Base-by-base conservation (phyloP, 2,329 filamentous ascomycete genomes). In the Aspergillus hortae region DNA sequence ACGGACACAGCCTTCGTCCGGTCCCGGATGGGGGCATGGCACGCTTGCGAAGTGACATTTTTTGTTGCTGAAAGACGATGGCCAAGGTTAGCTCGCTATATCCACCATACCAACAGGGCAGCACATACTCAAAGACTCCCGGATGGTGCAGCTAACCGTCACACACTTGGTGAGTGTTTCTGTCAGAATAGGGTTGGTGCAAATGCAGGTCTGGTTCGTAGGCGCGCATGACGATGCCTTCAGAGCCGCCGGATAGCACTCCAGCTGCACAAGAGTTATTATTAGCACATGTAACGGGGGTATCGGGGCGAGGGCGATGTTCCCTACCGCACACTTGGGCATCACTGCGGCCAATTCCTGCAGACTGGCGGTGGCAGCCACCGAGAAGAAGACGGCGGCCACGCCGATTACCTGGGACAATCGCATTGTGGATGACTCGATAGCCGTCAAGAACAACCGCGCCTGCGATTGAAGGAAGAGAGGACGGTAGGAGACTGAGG, bases 141-240 rank as follows among this genome's bases (percentile, higher is more conserved):
- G 67, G 33, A 74, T 60, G 1, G 68, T 74, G 57, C 73, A 74
- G 25, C 56, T 66, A 14, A 61, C 38, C 10, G 53, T 14, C 4
- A 76, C 66, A 36, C 74, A 77, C 12, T 56, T 35, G 7, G 64
- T 62, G 4, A 75, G 60, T 19, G 61, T 55, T 0, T 52, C 55
- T 19, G 67, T 68, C 25, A 76, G 62, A 2, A 60, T 55, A 1
- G 50, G 49, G 53, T 75, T 65, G 1, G 59, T 67, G 55, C 74
- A 77, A 19, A 76, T 62, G 51, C 74, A 77, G 15, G 62, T 61
- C 42, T 66, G 63, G 49, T 76, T 63, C 4, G 73, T 70, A 1
- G 63, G 53, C 4, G 66, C 58, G 52, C 74, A 77, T 9, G 55
- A 56, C 1, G 74, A 75, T 53, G 64, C 57, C 4, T 66, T 59